A percentile compares a stretch with the other conserved stretches of the same genome.
Evolutionary conservation across 1,139 yeast genomes (phyloP).

Genomic region (Magnusiomyces paraingens): DNA sequence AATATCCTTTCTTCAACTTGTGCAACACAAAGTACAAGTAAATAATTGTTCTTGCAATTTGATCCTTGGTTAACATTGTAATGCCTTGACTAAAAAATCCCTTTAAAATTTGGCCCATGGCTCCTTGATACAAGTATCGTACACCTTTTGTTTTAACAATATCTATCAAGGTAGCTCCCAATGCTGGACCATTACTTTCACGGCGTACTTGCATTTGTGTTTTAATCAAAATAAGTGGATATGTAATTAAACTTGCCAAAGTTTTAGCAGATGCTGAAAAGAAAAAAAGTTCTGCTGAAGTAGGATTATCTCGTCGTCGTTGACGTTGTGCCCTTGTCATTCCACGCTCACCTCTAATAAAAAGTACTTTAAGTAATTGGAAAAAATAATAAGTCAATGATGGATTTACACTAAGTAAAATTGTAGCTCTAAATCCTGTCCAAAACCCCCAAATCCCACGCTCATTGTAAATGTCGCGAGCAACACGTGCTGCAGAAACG

Average conservation of each 20-base stretch:
- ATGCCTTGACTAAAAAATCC: slow-evolving; percentile 35
- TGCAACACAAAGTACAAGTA: slow-evolving; percentile 22
- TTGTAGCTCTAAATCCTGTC: slow-evolving; percentile 68
- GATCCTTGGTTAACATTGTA: slow-evolving; percentile 34
- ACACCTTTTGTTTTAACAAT: slow-evolving; percentile 61
- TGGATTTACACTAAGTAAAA: slow-evolving; percentile 67
- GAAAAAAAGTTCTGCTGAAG: slow-evolving; percentile 26
- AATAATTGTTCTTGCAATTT: slow-evolving; percentile 28
- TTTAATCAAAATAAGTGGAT: slow-evolving; percentile 44
- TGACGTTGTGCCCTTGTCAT: slow-evolving; percentile 18
- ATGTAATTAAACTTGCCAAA: slow-evolving; percentile 31
- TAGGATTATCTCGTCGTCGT: slow-evolving; percentile 27
- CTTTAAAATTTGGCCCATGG: slow-evolving; percentile 31
- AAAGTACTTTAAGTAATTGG: slow-evolving; percentile 24
- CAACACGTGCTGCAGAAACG: slow-evolving; percentile 21
- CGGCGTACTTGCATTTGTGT: slow-evolving; percentile 70
- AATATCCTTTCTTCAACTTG: not conserved
- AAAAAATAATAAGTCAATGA: slow-evolving; percentile 55
- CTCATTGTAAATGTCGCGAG: slow-evolving; percentile 48
- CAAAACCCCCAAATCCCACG: slow-evolving; percentile 65
- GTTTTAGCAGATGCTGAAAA: slow-evolving; percentile 33
- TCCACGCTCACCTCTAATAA: slow-evolving; percentile 14
- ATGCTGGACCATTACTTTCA: slow-evolving; percentile 45
- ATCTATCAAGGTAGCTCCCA: slow-evolving; percentile 58
- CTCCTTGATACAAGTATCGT: slow-evolving; percentile 64